Evolutionary conservation across 2,329 filamentous ascomycete genomes (phyloP), one percentile per base, ranked within the genome.

Genomic region (Chalaropsis ovoidea): DNA sequence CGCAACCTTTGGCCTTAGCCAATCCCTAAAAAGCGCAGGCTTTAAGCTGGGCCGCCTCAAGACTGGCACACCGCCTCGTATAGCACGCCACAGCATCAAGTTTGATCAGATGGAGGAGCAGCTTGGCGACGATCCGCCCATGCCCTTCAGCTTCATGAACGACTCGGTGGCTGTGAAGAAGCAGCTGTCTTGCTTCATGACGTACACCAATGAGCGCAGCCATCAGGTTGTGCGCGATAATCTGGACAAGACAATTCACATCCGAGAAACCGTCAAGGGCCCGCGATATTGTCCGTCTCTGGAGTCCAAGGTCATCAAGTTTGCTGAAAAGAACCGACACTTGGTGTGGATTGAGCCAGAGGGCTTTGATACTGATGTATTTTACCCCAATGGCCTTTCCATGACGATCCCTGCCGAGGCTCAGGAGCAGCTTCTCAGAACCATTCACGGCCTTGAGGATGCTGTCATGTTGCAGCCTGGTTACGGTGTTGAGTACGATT

Each of bases 401-500:
- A 97, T 97, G 90, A 99, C 94, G 0, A 86, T 99, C 2, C 94
- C 94, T 0, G 86, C 86, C 0, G 90, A 93, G 66, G 90, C 89
- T 0, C 94, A 99, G 74, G 86, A 89, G 71, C 82, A 86, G 63
- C 85, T 95, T 72, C 79, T 99, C n/a, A 87, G 86, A 65, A 95
- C 90, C 0, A 88, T 99, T 64, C 81, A 78, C n/a, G 94, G 94
- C 0, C 81, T 99, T 1, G 93, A 97, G 72, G 85, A 92, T 67
- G 91, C 91, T 3, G 85, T 80, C 31, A 96, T 99, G 92, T 82
- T 95, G 6, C 93, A 97, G 72, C 88, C 93, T 1, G 94, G 93
- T 8, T 99, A 99, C 72, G 94, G 94, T 7, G 94, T 99, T 1
- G 94, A 99, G 74, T 99, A 99, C 75, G 94, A 97, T 77, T 99